Conservation (phyloP, 1,284 basidiomycete genomes). For the Puccinia coronata region DNA sequence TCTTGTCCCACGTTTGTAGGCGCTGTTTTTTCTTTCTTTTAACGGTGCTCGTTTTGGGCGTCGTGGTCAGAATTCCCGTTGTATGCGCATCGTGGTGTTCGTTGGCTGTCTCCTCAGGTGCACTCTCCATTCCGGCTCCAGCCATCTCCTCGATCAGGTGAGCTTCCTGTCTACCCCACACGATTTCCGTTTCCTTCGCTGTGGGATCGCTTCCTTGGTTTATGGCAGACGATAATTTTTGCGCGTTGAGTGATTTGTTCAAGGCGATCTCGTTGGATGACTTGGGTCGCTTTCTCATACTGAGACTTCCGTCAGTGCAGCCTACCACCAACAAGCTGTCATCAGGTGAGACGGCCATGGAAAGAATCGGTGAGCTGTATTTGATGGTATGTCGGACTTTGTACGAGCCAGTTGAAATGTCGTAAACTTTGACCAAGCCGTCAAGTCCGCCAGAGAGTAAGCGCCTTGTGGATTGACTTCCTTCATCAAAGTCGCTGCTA, state of each 20-base stretch:
- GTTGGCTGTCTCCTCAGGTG: constrained; percentile 50
- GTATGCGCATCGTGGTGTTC: constrained; percentile 26
- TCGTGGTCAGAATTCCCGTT: constrained; percentile 34
- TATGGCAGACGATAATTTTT: constrained; percentile 20
- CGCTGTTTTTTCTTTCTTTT: constrained; percentile 71
- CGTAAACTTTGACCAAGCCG: constrained; percentile 98
- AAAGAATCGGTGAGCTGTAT: constrained; percentile 88
- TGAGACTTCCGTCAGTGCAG: constrained; percentile 94
- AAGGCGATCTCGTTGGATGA: constrained; percentile 16
- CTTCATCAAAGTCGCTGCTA: neutral
- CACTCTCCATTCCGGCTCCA: constrained; percentile 52
- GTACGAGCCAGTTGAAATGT: constrained; percentile 75
- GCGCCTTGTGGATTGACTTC: constrained; percentile 63
- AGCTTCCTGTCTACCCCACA: constrained; percentile 52
- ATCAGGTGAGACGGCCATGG: constrained; percentile 89
- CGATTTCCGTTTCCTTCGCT: constrained; percentile 51
- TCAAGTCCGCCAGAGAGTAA: constrained; percentile 89
- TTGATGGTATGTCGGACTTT: constrained; percentile 98
- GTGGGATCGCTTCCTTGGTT: constrained; percentile 51
- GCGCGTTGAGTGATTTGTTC: neutral
- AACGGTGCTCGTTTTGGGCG: constrained; percentile 18
- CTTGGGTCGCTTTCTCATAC: constrained; percentile 59
- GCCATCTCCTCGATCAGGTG: constrained; percentile 52
- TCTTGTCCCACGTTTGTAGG: constrained; percentile 82
- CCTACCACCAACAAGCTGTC: constrained; percentile 94